Evolutionary conservation across 257 asterid species (phyloP), one percentile per base, ranked within the genome.

Genomic region (Mitragyna speciosa): DNA sequence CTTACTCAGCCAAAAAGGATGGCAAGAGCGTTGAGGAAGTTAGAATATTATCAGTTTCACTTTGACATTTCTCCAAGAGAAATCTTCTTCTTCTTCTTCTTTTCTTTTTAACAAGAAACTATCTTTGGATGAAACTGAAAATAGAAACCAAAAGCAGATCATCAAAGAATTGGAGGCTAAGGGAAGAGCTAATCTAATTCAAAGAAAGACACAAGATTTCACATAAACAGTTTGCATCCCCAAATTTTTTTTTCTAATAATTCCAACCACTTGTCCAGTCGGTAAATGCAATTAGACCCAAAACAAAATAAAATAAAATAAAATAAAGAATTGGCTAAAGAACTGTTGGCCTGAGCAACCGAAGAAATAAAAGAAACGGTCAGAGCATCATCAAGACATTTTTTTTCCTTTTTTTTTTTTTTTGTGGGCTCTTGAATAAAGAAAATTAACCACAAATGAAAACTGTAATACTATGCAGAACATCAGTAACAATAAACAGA

Each of bases 371-470:
- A 75, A 63, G 6, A 15, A 58, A 76, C 7, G 28, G 61, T 79
- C 75, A 73, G 48, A 36, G 66, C 36, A 48, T 26, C 71, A 70
- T 19, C 56, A 69, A 39, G 70, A 69, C 12, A 63, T n/a, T 73
- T 59, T 51, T 22, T 22, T 58, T 26, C 36, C 52, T 15, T n/a
- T n/a, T n/a, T n/a, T n/a, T 36, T 36, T 36, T 36, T 36, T 36
- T 36, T 36, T 36, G 39, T 36, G 39, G 39, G 64, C 76, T 70
- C 77, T 45, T 41, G 54, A 48, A 66, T 33, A 45, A 54, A 73
- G n/a, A n/a, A 73, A 49, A 22, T 31, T 15, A 48, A 64, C 49
- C 64, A 47, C 28, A 47, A 30, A 56, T 51, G 4, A 41, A 28
- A 5, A 59, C 10, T 0, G 6, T 41, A 36, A 49, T 20, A 43